Evolutionary conservation across 139 green algal species (phyloP).

Genomic region (Astrephomene gubernaculifera): DNA sequence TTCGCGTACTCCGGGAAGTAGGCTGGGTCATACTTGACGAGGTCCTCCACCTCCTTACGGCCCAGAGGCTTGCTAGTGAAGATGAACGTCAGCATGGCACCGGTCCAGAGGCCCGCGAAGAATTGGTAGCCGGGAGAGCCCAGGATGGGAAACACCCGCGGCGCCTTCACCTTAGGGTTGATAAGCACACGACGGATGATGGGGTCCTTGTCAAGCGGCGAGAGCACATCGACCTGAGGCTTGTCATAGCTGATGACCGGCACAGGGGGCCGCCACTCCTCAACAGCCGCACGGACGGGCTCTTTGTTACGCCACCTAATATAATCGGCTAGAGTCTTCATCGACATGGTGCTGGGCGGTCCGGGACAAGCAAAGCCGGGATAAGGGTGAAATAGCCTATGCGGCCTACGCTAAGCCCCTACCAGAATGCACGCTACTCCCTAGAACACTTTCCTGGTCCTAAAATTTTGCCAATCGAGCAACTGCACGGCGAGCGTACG

Average conservation of each 20-base stretch:
- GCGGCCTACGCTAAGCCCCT: no score
- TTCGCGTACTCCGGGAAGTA: conserved; percentile 60
- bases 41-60: conserved; percentile 59
- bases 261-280: conserved; percentile 57
- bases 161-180: conserved; percentile 46
- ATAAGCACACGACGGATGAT: conserved; percentile 60
- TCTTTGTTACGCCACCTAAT: conserved; percentile 47
- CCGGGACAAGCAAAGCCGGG: not conserved
- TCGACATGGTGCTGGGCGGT: conserved; percentile 13
- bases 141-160: conserved; percentile 46
- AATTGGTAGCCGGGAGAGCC: conserved; percentile 58
- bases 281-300: not conserved
- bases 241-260: conserved; percentile 55
- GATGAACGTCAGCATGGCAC: conserved; percentile 57
- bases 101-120: conserved; percentile 60
- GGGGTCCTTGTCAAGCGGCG: conserved; percentile 52
- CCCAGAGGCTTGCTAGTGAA: conserved; percentile 62
- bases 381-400: no score
- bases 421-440: no score
- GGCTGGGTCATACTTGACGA: conserved; percentile 58
- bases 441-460: no score
- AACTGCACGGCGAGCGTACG: no score
- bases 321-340: conserved; percentile 64
- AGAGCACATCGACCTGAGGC: conserved; percentile 53
- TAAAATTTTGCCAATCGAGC: no score